These are phyloP conservation scores for Xylaria sp. DNA, from an alignment of 2,329 filamentous ascomycete species.

Conservation along the genomic window DNA sequence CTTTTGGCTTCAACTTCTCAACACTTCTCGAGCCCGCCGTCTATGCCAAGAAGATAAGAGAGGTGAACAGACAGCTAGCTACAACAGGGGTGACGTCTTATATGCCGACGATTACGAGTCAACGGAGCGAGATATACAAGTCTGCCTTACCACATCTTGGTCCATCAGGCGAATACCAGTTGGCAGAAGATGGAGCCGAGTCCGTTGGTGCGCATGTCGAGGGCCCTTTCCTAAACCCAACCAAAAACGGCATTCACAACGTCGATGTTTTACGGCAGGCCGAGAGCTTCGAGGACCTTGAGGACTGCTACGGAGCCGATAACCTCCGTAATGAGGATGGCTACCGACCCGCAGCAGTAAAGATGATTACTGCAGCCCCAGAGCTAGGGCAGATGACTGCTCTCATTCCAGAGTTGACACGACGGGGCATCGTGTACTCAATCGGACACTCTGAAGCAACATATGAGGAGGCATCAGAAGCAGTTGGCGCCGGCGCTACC, in stretches of 20 bases:
- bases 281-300: constrained; percentile 71
- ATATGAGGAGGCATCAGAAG: constrained; percentile 80
- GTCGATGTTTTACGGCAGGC: constrained; percentile 74
- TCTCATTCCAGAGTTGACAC: constrained; percentile 73
- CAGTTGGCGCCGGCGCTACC: constrained; percentile 77
- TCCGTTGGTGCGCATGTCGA: constrained; percentile 91
- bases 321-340: constrained; percentile 65
- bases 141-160: constrained; percentile 80
- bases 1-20: constrained; percentile 93
- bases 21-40: constrained; percentile 72
- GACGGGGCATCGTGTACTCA: constrained; percentile 76
- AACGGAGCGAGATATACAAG: constrained; percentile 82
- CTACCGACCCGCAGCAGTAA: constrained; percentile 63
- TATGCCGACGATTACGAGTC: constrained; percentile 85
- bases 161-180: constrained; percentile 70
- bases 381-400: constrained; percentile 77
- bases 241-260: constrained; percentile 89
- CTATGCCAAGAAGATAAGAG: constrained; percentile 77
- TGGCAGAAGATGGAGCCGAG: constrained; percentile 77
- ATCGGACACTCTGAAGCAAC: constrained; percentile 90
- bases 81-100: constrained; percentile 89
- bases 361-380: constrained; percentile 87
- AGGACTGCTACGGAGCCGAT: constrained; percentile 75
- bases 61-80: constrained; percentile 77
- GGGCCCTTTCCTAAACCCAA: constrained; percentile 84